phyloP scores from a whole-genome alignment of 306 rosid genomes.

The Comarum palustre region DNA sequence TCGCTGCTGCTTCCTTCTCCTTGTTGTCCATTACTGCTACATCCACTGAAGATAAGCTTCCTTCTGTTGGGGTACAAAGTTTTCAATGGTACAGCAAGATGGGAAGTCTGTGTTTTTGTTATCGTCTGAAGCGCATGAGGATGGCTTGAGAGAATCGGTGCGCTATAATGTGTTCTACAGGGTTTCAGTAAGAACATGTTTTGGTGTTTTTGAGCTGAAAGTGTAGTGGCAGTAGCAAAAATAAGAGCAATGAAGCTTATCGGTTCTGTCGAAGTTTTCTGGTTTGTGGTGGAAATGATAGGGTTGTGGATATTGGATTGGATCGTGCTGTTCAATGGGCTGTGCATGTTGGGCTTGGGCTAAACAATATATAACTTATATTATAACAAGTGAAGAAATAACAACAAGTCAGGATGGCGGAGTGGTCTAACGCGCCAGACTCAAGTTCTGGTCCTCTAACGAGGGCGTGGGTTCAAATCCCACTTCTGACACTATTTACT shows the following conservation, averaged over 20 bases:
- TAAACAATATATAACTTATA: too few relatives aligned
- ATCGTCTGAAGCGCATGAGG: slow-evolving; percentile 24
- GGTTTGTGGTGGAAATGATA: slow-evolving; percentile 14
- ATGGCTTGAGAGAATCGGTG: slow-evolving; percentile 28
- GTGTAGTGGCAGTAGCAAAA: background rate
- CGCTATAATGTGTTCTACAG: slow-evolving; percentile 25
- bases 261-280: background rate
- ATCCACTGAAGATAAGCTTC: slow-evolving; percentile 22
- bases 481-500: slow-evolving; percentile 32
- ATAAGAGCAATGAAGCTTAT: slow-evolving; percentile 12
- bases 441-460: slow-evolving; percentile 26
- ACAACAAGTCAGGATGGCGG: too few relatives aligned
- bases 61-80: background rate
- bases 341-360: background rate
- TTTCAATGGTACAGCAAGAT: slow-evolving; percentile 1
- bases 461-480: slow-evolving; percentile 32
- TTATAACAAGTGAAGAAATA: too few relatives aligned
- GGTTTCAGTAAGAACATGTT: slow-evolving; percentile 46
- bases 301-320: background rate
- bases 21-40: slow-evolving; percentile 28
- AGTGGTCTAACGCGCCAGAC: slow-evolving; percentile 29
- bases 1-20: slow-evolving; percentile 29
- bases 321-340: background rate
- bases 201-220: slow-evolving; percentile 3
- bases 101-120: slow-evolving; percentile 3